Evolutionary conservation across 768 basidiomycete species (phyloP).

Genomic region (Mycena latifolia): DNA sequence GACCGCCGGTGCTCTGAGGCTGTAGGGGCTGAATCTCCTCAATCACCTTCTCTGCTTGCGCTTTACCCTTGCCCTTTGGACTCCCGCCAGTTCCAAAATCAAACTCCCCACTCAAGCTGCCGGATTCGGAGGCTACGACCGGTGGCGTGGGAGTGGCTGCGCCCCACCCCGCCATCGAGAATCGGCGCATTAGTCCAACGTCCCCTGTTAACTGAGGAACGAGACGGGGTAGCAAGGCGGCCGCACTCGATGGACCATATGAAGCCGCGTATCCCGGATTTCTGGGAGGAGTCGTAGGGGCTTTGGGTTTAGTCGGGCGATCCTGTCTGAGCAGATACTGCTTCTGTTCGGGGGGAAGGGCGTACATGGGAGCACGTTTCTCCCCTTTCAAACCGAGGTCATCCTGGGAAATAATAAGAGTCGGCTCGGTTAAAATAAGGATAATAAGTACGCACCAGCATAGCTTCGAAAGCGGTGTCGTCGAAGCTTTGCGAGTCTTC

Average conservation of each 20-base stretch:
- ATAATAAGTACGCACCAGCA: slow-evolving; percentile 67
- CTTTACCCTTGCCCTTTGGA: slow-evolving; percentile 5
- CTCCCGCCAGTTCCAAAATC: slow-evolving; percentile 9
- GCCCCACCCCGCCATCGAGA: slow-evolving; percentile 77
- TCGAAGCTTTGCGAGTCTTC: slow-evolving; percentile 55
- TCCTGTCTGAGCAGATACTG: slow-evolving; percentile 74
- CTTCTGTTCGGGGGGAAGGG: slow-evolving; percentile 73
- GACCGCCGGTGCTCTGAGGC: slow-evolving; percentile 25
- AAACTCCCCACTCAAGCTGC: slow-evolving; percentile 7
- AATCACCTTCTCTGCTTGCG: slow-evolving; percentile 44
- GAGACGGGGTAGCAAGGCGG: slow-evolving; percentile 71
- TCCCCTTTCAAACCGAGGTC: slow-evolving; percentile 81
- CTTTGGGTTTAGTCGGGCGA: slow-evolving; percentile 48
- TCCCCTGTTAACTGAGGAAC: slow-evolving; percentile 85
- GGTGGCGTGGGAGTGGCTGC: slow-evolving; percentile 50
- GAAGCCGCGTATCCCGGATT: slow-evolving; percentile 57
- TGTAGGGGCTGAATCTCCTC: slow-evolving; percentile 24
- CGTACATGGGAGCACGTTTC: slow-evolving; percentile 71
- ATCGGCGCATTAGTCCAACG: slow-evolving; percentile 72
- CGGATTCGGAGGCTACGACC: slow-evolving; percentile 42
- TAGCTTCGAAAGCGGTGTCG: slow-evolving; percentile 68
- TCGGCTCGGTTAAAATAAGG: background rate
- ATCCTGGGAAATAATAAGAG: slow-evolving; percentile 60
- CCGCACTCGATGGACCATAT: slow-evolving; percentile 71
- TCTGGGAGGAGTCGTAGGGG: slow-evolving; percentile 37